phyloP scores from a whole-genome alignment of 306 rosid species.

The Rubus parviflorus region DNA sequence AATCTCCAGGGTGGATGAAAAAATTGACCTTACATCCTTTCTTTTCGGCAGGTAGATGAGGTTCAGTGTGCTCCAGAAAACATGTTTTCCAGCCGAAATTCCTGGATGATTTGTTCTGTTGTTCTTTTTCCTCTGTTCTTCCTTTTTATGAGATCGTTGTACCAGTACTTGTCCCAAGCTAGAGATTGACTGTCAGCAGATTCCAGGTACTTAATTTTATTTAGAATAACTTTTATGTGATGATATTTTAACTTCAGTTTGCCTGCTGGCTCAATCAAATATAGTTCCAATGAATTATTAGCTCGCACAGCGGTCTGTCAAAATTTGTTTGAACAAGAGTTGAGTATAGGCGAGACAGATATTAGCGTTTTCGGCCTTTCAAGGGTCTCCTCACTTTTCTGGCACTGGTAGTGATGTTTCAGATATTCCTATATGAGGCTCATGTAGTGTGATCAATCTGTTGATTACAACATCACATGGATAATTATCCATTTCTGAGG shows the following conservation, averaged over 20 bases:
- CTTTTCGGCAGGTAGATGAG: background rate
- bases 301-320: background rate
- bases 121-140: background rate
- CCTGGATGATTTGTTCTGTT: background rate
- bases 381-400: background rate
- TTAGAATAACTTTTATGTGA: background rate
- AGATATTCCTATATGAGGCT: background rate
- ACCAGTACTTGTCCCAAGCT: background rate
- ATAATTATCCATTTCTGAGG: background rate
- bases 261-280: background rate
- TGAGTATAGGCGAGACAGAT: background rate
- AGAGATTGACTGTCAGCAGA: background rate
- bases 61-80: slow-evolving; percentile 2
- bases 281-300: background rate
- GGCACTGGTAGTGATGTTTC: background rate
- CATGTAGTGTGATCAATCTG: background rate
- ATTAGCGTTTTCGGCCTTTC: background rate
- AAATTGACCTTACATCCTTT: background rate
- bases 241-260: background rate
- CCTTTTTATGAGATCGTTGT: background rate
- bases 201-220: background rate
- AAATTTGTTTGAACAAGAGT: background rate
- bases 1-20: background rate
- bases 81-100: background rate
- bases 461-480: background rate